phyloP scores from a whole-genome alignment of 2,329 filamentous ascomycete species.

The Hypoxylon sp. region DNA sequence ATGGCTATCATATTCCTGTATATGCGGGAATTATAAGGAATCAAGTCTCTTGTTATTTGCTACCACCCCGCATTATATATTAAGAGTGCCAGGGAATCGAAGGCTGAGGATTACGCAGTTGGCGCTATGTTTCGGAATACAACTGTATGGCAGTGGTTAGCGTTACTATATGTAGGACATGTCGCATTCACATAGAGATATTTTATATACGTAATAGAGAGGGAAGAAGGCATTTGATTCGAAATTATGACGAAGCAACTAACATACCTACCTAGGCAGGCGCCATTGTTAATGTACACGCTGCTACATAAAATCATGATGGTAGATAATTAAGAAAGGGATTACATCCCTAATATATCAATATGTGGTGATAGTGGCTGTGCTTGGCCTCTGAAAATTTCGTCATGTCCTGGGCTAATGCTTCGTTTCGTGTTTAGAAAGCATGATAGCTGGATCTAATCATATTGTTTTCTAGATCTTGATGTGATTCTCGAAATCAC shows the following conservation, averaged over 20 bases:
- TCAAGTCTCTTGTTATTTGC: neutral
- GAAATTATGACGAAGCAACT: neutral
- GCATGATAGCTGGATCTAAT: neutral
- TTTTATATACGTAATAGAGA: neutral
- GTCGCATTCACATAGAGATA: constrained; percentile 1
- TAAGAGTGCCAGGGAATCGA: neutral
- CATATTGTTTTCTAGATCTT: neutral
- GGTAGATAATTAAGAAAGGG: neutral
- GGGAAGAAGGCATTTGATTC: neutral
- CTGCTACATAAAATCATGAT: neutral
- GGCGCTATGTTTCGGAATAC: neutral
- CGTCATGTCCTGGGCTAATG: neutral
- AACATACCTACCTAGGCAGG: neutral
- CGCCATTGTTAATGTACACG: neutral
- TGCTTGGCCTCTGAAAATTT: neutral
- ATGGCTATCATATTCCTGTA: neutral
- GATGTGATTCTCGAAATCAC: neutral
- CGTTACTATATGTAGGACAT: neutral
- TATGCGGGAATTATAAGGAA: neutral
- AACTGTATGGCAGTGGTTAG: neutral
- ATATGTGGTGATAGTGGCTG: neutral
- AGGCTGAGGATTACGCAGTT: neutral
- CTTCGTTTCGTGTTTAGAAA: neutral
- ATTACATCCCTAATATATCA: neutral
- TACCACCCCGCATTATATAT: neutral